Evolutionary conservation across 352 stramenopile species (phyloP).

Genomic region (Globisporangium ultimum): DNA sequence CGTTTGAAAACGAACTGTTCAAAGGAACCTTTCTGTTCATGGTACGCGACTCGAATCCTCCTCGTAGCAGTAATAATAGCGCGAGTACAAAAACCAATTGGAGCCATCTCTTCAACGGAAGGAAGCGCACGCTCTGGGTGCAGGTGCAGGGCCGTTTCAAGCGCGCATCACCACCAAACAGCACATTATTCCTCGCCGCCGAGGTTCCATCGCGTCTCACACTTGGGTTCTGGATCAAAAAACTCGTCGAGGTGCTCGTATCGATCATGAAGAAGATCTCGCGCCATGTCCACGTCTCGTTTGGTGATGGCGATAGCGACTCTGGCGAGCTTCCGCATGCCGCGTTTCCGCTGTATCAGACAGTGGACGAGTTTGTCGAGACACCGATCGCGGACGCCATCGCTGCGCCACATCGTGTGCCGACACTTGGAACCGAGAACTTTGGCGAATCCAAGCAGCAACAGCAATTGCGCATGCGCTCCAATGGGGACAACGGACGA

Average conservation of each 20-base stretch:
- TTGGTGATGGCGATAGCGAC: slow-evolving; percentile 12
- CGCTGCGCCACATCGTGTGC: slow-evolving; percentile 3
- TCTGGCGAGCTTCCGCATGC: slow-evolving; percentile 37
- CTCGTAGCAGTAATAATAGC: background rate
- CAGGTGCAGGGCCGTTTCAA: slow-evolving; percentile 69
- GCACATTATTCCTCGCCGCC: slow-evolving; percentile 44
- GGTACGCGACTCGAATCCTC: slow-evolving; percentile 20
- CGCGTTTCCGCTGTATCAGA: slow-evolving; percentile 52
- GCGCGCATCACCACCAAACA: slow-evolving; percentile 18
- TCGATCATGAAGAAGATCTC: slow-evolving; percentile 33
- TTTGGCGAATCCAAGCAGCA: slow-evolving; percentile 34
- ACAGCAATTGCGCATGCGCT: slow-evolving; percentile 15
- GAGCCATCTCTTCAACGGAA: slow-evolving; percentile 33
- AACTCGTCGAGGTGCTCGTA: slow-evolving; percentile 35
- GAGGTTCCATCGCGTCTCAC: slow-evolving; percentile 35
- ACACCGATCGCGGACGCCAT: slow-evolving; percentile 11
- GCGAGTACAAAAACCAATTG: slow-evolving; percentile 9
- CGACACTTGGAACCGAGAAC: slow-evolving; percentile 25
- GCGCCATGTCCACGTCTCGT: slow-evolving; percentile 33
- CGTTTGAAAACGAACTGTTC: slow-evolving; percentile 50
- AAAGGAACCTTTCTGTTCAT: slow-evolving; percentile 33
- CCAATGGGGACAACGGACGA: slow-evolving; percentile 10
- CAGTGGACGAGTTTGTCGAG: slow-evolving; percentile 43
- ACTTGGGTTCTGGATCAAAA: slow-evolving; percentile 29
- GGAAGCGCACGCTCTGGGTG: slow-evolving; percentile 39